phyloP scores from a whole-genome alignment of 1,284 basidiomycete genomes.

The Gomphus sp. region DNA sequence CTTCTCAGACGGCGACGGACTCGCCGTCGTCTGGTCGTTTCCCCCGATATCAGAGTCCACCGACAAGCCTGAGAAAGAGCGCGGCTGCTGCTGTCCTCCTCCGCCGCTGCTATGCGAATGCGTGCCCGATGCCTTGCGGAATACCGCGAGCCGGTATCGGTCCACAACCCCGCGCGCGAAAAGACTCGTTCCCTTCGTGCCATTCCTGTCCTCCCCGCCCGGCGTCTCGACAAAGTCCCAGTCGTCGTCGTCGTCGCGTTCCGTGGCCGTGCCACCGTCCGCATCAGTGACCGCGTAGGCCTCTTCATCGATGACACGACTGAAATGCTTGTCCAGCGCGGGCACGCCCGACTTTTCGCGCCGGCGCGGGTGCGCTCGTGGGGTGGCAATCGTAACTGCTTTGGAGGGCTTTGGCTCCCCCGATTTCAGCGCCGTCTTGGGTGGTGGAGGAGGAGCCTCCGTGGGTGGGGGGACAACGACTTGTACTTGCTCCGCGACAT shows the following conservation, averaged over 20 bases:
- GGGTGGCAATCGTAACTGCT: slow-evolving; percentile 7
- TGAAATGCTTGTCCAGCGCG: slow-evolving; percentile 61
- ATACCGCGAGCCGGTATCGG: slow-evolving; percentile 70
- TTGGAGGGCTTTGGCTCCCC: slow-evolving; percentile 16
- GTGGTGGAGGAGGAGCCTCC: slow-evolving; percentile 1
- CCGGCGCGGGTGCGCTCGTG: slow-evolving; percentile 22
- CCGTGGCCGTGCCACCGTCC: slow-evolving; percentile 27
- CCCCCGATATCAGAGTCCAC: slow-evolving; percentile 33
- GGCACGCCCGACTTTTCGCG: slow-evolving; percentile 72
- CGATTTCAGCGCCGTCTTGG: slow-evolving; percentile 20
- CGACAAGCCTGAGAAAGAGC: slow-evolving; percentile 52
- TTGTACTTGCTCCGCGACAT: background rate
- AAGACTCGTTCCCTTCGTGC: slow-evolving; percentile 61
- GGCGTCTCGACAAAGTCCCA: slow-evolving; percentile 78
- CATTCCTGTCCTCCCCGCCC: slow-evolving; percentile 72
- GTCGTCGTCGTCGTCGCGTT: slow-evolving; percentile 67
- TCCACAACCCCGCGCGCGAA: slow-evolving; percentile 81
- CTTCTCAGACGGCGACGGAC: slow-evolving; percentile 33
- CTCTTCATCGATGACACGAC: slow-evolving; percentile 48
- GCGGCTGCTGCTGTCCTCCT: slow-evolving; percentile 15
- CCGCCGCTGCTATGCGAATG: slow-evolving; percentile 28
- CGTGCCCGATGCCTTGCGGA: slow-evolving; percentile 56
- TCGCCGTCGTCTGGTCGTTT: background rate
- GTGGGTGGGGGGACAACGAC: slow-evolving; percentile 2
- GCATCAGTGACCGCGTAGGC: slow-evolving; percentile 13